phyloP scores from a whole-genome alignment of 352 stramenopile species.

The Saprolegnia diclina region DNA sequence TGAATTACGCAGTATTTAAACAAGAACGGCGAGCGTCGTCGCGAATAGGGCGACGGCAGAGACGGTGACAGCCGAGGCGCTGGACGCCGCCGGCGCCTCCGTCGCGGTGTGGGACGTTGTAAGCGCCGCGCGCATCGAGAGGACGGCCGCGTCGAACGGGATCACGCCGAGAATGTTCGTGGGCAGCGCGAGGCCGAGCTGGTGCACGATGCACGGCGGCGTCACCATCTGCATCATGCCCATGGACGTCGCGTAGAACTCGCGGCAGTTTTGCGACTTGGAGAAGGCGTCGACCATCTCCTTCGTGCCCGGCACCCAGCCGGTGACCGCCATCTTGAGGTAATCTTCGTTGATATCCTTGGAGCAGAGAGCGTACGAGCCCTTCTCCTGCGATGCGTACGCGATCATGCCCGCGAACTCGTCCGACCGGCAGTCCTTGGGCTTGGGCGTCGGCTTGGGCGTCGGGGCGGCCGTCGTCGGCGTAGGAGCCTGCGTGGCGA shows the following conservation, averaged over 20 bases:
- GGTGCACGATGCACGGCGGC: slow-evolving; percentile 8
- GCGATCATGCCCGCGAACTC: slow-evolving; percentile 10
- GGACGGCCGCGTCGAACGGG: slow-evolving; percentile 4
- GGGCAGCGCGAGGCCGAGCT: slow-evolving; percentile 4
- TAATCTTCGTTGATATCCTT: not conserved
- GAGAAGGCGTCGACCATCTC: slow-evolving; percentile 8
- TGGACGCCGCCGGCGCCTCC: not conserved
- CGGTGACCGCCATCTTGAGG: not conserved
- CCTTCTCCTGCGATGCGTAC: not conserved
- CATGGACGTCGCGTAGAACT: slow-evolving; percentile 4
- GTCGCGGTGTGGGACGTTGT: not conserved
- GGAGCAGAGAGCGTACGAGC: slow-evolving; percentile 1
- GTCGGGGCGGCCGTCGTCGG: not conserved
- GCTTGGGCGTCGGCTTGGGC: slow-evolving; percentile 7
- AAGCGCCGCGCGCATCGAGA: not conserved
- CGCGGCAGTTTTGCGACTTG: not conserved
- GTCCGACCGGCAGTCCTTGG: not conserved
- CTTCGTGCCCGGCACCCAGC: not conserved
- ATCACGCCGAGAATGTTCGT: not conserved
- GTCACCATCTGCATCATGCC: not conserved
- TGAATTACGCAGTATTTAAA: too few relatives aligned
- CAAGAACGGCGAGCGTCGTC: too few relatives aligned
- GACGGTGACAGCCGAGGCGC: not conserved
- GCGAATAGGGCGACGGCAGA: not conserved
- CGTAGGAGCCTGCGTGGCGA: not conserved